These are phyloP conservation scores for Lactarius indigo DNA, from an alignment of 768 basidiomycete genomes.

Conservation along the genomic window DNA sequence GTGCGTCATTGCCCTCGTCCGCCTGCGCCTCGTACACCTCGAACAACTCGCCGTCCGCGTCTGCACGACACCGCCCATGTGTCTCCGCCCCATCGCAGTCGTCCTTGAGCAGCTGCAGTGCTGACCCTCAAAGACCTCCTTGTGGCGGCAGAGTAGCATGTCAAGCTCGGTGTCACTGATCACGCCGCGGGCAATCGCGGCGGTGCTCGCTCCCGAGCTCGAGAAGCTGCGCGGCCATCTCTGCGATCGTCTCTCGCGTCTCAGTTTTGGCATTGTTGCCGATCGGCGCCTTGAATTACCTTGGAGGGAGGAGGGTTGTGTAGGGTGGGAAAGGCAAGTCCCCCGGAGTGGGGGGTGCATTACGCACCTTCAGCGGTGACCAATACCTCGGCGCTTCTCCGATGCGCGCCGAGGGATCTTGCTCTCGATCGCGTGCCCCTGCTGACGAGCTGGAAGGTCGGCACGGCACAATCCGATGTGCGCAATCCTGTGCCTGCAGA, in stretches of 20 bases:
- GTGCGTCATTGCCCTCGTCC: constrained; percentile 60
- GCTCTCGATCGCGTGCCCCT: constrained; percentile 88
- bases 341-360: not conserved
- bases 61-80: not conserved
- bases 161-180: constrained; percentile 81
- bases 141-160: constrained; percentile 73
- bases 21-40: constrained; percentile 71
- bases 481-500: constrained; percentile 91
- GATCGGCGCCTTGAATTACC: constrained; percentile 83
- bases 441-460: constrained; percentile 83
- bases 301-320: constrained; percentile 26
- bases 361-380: constrained; percentile 85
- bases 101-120: constrained; percentile 49
- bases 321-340: not conserved
- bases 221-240: constrained; percentile 76
- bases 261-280: constrained; percentile 42
- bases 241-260: constrained; percentile 59
- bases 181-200: constrained; percentile 63
- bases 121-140: constrained; percentile 66
- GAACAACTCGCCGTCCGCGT: constrained; percentile 51
- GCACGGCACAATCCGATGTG: constrained; percentile 92
- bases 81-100: not conserved
- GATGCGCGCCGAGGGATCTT: constrained; percentile 86
- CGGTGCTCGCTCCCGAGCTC: constrained; percentile 81
- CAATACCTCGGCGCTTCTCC: constrained; percentile 87